Evolutionary conservation across 257 asterid genomes (phyloP).

Genomic region (Petrea volubilis): DNA sequence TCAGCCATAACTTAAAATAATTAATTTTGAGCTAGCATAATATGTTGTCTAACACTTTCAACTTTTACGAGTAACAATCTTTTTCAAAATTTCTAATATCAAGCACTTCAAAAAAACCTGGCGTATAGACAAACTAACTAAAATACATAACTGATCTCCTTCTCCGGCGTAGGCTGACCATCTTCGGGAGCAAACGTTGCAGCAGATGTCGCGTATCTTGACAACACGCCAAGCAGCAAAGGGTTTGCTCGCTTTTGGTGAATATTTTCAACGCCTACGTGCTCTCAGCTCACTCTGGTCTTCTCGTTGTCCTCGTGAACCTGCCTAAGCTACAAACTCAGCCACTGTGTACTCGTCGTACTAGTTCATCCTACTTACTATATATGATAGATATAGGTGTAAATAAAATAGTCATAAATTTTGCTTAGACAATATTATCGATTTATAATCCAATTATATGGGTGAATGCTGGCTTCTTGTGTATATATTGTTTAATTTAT

Average conservation of each 20-base stretch:
- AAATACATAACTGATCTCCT: no score
- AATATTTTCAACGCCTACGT: conserved; percentile 83
- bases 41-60: no score
- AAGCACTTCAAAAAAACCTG: no score
- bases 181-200: conserved; percentile 86
- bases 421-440: conserved; percentile 22
- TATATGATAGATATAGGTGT: conserved; percentile 21
- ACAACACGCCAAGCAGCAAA: conserved; percentile 83
- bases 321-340: conserved; percentile 17
- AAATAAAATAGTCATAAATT: conserved; percentile 32
- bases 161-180: conserved; percentile 94
- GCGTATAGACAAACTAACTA: no score
- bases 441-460: conserved; percentile 14
- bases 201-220: conserved; percentile 72
- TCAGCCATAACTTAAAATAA: no score
- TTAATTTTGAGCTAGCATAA: no score
- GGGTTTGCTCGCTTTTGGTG: conserved; percentile 80
- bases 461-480: conserved; percentile 11
- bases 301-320: conserved; percentile 56
- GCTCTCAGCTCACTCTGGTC: conserved; percentile 82
- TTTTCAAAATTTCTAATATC: no score
- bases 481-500: conserved; percentile 28
- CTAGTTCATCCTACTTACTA: conserved; percentile 14
- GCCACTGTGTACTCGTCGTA: not conserved
- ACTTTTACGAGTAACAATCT: no score